Evolutionary conservation across 2,329 filamentous ascomycete species (phyloP).

Genomic region (Colletotrichum sp.): DNA sequence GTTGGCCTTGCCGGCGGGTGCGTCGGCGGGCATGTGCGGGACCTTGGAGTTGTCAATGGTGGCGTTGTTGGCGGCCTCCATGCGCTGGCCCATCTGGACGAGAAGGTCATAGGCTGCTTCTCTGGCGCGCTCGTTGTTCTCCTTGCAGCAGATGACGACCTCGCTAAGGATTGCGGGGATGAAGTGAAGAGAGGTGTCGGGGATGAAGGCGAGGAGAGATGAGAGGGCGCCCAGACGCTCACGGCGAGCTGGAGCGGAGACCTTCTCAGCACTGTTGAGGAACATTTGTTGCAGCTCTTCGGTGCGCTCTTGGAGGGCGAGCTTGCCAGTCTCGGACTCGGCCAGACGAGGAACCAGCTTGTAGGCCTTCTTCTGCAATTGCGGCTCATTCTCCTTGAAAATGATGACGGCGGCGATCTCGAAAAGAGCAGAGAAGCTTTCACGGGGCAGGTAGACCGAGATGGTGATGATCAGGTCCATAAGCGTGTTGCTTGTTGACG

Average conservation of each 20-base stretch:
- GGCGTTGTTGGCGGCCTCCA: constrained; percentile 69
- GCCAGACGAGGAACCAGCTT: constrained; percentile 93
- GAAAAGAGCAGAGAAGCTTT: constrained; percentile 86
- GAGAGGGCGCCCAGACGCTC: constrained; percentile 86
- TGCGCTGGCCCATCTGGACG: constrained; percentile 85
- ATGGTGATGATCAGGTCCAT: constrained; percentile 98
- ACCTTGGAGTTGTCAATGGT: constrained; percentile 86
- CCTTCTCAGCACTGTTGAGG: constrained; percentile 80
- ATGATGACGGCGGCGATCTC: constrained; percentile 85
- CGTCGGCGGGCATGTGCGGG: constrained; percentile 82
- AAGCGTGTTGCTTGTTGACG: constrained; percentile 89
- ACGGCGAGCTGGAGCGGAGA: constrained; percentile 82
- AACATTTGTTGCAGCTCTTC: constrained; percentile 83
- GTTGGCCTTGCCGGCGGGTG: constrained; percentile 76
- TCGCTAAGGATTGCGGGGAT: constrained; percentile 91
- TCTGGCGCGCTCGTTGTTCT: constrained; percentile 94
- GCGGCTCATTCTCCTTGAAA: constrained; percentile 81
- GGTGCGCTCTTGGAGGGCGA: constrained; percentile 78
- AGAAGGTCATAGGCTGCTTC: constrained; percentile 90
- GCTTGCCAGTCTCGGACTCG: constrained; percentile 76
- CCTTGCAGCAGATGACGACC: constrained; percentile 95
- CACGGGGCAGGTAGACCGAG: constrained; percentile 86
- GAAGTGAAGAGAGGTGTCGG: constrained; percentile 83
- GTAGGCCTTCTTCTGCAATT: constrained; percentile 98
- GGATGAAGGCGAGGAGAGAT: constrained; percentile 80